These are phyloP conservation scores for Aspergillus transmontanensis DNA, from an alignment of 2,329 filamentous ascomycete species.

Conservation along the genomic window DNA sequence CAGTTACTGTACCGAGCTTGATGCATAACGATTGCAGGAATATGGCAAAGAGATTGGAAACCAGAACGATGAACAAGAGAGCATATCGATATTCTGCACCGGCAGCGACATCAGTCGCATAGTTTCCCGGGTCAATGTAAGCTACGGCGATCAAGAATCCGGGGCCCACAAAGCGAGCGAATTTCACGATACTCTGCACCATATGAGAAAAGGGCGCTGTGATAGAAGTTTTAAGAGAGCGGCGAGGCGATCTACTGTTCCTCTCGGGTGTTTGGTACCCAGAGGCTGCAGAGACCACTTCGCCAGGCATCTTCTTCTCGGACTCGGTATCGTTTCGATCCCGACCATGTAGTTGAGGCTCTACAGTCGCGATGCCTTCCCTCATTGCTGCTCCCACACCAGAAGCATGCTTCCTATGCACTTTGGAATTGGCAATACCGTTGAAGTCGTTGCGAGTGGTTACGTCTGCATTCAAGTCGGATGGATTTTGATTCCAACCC, in stretches of 20 bases:
- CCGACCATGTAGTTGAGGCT: conserved; percentile 22
- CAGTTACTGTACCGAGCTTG: conserved; percentile 70
- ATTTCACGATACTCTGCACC: conserved; percentile 41
- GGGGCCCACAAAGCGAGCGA: conserved; percentile 49
- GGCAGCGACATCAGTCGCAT: conserved; percentile 52
- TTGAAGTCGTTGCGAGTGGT: conserved; percentile 66
- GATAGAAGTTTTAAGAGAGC: conserved; percentile 24
- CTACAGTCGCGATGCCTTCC: conserved; percentile 28
- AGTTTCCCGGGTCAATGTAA: conserved; percentile 55
- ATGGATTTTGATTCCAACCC: conserved; percentile 64
- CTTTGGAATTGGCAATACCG: conserved; percentile 60
- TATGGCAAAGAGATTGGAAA: conserved; percentile 53
- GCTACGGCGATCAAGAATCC: conserved; percentile 53
- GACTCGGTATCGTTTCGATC: conserved; percentile 25
- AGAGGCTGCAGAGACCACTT: conserved; percentile 32
- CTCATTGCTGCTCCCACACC: conserved; percentile 23
- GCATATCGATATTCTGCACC: conserved; percentile 48
- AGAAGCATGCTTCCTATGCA: conserved; percentile 46
- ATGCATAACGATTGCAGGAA: conserved; percentile 52
- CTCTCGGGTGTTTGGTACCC: conserved; percentile 32
- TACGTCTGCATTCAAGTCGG: conserved; percentile 58
- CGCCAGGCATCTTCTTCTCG: conserved; percentile 29
- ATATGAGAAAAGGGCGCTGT: conserved; percentile 20
- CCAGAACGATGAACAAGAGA: conserved; percentile 50
- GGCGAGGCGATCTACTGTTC: conserved; percentile 36